Percentiles rank a stretch among this genome's conserved stretches.
These are phyloP conservation scores for Blastocystis sp. DNA, from an alignment of 352 stramenopile species.

Conservation along the genomic window DNA sequence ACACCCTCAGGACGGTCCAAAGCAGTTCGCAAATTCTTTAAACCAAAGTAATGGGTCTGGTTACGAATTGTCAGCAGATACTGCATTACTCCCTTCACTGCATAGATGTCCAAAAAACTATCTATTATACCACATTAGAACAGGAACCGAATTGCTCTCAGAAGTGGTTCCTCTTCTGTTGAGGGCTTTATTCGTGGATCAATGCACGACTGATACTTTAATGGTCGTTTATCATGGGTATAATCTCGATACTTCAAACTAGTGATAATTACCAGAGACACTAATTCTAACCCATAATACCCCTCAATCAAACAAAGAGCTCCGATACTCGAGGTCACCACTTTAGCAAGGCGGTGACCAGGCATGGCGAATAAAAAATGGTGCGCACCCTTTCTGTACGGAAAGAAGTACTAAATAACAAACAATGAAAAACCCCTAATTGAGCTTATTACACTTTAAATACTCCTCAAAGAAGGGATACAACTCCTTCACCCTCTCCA, in stretches of 20 bases:
- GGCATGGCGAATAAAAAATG: not conserved
- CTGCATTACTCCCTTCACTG: conserved; percentile 32
- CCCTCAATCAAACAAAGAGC: not conserved
- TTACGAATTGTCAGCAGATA: conserved; percentile 36
- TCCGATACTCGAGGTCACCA: not conserved
- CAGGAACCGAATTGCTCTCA: conserved; percentile 1
- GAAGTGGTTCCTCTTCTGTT: conserved; percentile 1
- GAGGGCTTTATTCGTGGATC: conserved; percentile 47
- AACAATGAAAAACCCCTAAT: not conserved
- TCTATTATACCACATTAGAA: not conserved
- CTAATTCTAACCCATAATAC: conserved; percentile 20
- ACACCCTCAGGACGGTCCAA: conserved; percentile 16
- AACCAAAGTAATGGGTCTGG: conserved; percentile 41
- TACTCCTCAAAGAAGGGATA: conserved; percentile 36
- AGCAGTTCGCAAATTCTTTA: not conserved
- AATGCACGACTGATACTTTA: conserved; percentile 4
- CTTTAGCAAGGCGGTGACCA: not conserved
- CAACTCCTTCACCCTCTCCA: conserved; percentile 10
- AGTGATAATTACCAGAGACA: not conserved
- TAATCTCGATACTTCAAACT: conserved; percentile 35
- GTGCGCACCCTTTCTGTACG: not conserved
- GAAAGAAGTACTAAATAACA: not conserved
- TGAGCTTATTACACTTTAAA: not conserved
- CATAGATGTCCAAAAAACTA: conserved; percentile 42
- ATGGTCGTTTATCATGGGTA: not conserved